phyloP scores from a whole-genome alignment of 345 rosid species.

The Psidium guajava region DNA sequence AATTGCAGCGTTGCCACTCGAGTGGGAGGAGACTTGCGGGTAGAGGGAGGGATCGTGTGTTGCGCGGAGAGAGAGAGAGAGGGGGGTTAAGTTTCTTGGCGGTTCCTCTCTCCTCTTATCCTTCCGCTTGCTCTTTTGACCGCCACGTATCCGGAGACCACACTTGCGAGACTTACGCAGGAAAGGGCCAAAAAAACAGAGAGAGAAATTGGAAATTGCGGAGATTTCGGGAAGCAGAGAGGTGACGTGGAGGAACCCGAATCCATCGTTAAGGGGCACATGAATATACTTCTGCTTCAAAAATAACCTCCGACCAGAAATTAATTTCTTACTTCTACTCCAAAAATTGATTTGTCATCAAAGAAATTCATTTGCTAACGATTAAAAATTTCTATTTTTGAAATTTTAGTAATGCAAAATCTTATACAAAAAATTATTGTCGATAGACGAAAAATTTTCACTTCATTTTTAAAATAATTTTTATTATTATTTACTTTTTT shows the following conservation, averaged over 20 bases:
- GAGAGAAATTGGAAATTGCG: not conserved
- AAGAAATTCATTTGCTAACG: too few relatives aligned
- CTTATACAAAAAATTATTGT: too few relatives aligned
- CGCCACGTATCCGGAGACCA: not conserved
- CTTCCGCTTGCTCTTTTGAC: not conserved
- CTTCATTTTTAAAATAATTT: too few relatives aligned
- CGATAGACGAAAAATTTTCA: too few relatives aligned
- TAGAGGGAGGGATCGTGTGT: not conserved
- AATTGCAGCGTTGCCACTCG: not conserved
- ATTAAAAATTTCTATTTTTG: too few relatives aligned
- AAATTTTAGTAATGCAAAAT: too few relatives aligned
- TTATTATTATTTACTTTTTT: too few relatives aligned
- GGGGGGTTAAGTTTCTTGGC: not conserved
- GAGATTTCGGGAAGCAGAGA: not conserved
- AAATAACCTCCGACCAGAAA: too few relatives aligned
- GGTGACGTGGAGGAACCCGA: not conserved
- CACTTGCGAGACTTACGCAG: not conserved
- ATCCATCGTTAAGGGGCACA: not conserved
- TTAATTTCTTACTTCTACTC: too few relatives aligned
- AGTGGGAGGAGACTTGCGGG: not conserved
- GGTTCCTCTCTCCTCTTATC: not conserved
- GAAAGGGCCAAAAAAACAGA: not conserved
- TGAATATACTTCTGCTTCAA: too few relatives aligned
- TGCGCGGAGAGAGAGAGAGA: not conserved
- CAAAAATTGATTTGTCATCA: too few relatives aligned